Evolutionary conservation across 805 yeast species (phyloP).

Genomic region (Yamadazyma ubonensis): DNA sequence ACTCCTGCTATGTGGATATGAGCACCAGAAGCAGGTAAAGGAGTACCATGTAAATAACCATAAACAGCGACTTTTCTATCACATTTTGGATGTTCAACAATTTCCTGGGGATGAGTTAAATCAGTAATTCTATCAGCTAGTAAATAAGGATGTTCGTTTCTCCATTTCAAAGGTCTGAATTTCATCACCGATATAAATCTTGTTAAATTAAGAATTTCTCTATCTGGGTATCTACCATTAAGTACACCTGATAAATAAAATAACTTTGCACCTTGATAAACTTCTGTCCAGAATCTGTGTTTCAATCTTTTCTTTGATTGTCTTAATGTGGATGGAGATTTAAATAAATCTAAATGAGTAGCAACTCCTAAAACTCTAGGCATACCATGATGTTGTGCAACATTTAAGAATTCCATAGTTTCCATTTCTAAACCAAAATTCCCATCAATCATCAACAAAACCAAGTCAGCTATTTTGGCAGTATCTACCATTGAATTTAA

Average conservation of each 20-base stretch:
- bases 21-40: conserved; percentile 65
- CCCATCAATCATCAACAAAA: conserved; percentile 87
- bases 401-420: conserved; percentile 95
- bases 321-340: conserved; percentile 82
- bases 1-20: conserved; percentile 93
- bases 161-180: conserved; percentile 98
- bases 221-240: conserved; percentile 96
- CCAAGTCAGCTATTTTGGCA: conserved; percentile 93
- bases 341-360: conserved; percentile 93
- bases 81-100: conserved; percentile 75
- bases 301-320: conserved; percentile 89
- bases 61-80: conserved; percentile 90
- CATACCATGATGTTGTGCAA: conserved; percentile 98
- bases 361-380: conserved; percentile 95
- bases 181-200: conserved; percentile 96
- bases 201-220: conserved; percentile 88
- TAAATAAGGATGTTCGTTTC: conserved; percentile 96
- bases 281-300: conserved; percentile 98
- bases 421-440: conserved; percentile 99
- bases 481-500: conserved; percentile 94
- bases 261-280: conserved; percentile 94
- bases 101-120: conserved; percentile 83
- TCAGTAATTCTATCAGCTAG: conserved; percentile 91
- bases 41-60: conserved; percentile 94
- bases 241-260: conserved; percentile 93